Evolutionary conservation across 1,139 yeast species (phyloP).

Genomic region (Debaryomycetaceae sp.): DNA sequence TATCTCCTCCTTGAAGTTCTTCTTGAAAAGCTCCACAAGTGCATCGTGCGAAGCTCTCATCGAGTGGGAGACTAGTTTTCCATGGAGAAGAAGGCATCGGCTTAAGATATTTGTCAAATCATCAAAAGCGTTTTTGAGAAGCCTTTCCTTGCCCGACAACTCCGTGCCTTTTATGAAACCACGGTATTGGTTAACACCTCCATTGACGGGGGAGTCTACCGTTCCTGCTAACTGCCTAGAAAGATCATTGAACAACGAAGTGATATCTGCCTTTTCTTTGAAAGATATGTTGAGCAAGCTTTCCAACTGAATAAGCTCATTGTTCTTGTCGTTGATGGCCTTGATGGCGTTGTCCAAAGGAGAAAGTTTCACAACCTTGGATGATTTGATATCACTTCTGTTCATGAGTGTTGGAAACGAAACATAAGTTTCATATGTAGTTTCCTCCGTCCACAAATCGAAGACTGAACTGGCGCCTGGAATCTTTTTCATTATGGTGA

Average conservation of each 20-base stretch:
- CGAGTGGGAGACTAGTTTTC: conserved; percentile 55
- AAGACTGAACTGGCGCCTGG: conserved; percentile 73
- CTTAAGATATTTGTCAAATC: conserved; percentile 65
- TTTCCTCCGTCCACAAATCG: conserved; percentile 87
- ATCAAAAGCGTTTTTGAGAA: conserved; percentile 60
- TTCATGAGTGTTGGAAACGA: conserved; percentile 89
- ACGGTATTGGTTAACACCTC: conserved; percentile 85
- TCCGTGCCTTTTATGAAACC: conserved; percentile 57
- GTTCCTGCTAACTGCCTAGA: conserved; percentile 83
- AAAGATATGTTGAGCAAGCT: conserved; percentile 55
- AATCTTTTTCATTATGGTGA: conserved; percentile 65
- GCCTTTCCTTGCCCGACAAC: conserved; percentile 39
- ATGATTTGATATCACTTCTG: conserved; percentile 64
- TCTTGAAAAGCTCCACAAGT: conserved; percentile 59
- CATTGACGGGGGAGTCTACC: conserved; percentile 89
- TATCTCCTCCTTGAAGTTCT: conserved; percentile 70
- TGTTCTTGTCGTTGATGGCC: conserved; percentile 63
- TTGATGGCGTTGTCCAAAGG: conserved; percentile 83
- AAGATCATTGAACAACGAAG: conserved; percentile 58
- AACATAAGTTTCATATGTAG: conserved; percentile 69
- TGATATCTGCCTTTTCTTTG: conserved; percentile 50
- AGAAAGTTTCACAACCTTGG: conserved; percentile 60
- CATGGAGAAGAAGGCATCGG: conserved; percentile 69
- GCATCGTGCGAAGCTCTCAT: conserved; percentile 65
- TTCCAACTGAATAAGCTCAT: conserved; percentile 69